Evolutionary conservation across 208 protist genomes (phyloP).

Genomic region (Trypanosoma conorhini): DNA sequence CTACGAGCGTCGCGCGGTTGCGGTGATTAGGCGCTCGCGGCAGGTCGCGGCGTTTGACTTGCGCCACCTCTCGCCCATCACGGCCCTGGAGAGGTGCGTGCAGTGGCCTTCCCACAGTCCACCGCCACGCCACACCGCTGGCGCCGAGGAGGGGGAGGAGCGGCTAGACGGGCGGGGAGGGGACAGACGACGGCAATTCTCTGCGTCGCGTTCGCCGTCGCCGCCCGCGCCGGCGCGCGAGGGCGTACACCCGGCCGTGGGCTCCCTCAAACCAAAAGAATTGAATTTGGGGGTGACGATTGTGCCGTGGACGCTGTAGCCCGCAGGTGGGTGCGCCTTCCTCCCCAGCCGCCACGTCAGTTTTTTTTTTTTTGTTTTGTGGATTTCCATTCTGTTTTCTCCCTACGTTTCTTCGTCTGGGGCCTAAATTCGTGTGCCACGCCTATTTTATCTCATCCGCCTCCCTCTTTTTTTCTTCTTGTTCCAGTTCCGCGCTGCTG

Average conservation of each 20-base stretch:
- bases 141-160: slow-evolving; percentile 2
- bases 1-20: slow-evolving; percentile 25
- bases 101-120: background rate
- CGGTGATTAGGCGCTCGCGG: slow-evolving; percentile 32
- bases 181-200: background rate
- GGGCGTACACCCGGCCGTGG: background rate
- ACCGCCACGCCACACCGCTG: background rate
- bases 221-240: slow-evolving; percentile 19
- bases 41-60: slow-evolving; percentile 45
- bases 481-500: background rate
- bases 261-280: slow-evolving; percentile 27
- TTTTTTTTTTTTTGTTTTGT: slow-evolving; percentile 14
- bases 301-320: slow-evolving; percentile 42
- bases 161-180: background rate
- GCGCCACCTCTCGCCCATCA: slow-evolving; percentile 44
- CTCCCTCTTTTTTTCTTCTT: slow-evolving; percentile 15
- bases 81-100: slow-evolving; percentile 41
- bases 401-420: no score
- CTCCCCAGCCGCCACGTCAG: background rate
- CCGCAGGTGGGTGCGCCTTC: background rate
- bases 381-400: slow-evolving; percentile 7
- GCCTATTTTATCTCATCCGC: background rate
- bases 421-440: background rate
- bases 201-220: no score
- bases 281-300: slow-evolving; percentile 37